phyloP scores from a whole-genome alignment of 176 grass and related monocot genomes.

The Rhynchospora pubera region DNA sequence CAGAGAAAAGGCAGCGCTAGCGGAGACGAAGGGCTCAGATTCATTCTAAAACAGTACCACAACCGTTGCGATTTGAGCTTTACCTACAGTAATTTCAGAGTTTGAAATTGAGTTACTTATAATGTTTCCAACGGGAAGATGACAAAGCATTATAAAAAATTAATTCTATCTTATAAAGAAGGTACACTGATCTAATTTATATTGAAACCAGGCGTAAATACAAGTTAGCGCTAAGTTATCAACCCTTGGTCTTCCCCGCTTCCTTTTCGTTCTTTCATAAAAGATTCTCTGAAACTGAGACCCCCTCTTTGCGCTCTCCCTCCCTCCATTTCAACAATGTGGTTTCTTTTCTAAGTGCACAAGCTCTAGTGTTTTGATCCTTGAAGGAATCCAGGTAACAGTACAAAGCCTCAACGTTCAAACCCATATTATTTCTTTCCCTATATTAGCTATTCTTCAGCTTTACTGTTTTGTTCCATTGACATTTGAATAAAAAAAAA shows the following conservation, averaged over 20 bases:
- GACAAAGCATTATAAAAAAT: neutral
- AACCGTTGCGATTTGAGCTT: no score
- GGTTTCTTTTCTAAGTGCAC: neutral
- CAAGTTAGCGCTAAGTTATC: neutral
- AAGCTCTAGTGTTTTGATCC: conserved; percentile 7
- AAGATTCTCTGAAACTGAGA: neutral
- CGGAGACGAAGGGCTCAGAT: no score
- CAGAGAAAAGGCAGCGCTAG: no score
- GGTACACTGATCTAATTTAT: no score
- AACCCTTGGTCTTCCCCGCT: neutral
- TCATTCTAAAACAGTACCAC: no score
- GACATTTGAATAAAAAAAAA: neutral
- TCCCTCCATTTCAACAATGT: neutral
- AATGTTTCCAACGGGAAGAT: neutral
- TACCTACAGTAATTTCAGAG: no score
- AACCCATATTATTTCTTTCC: neutral
- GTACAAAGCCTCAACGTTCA: neutral
- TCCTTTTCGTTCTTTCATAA: neutral
- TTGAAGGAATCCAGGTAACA: neutral
- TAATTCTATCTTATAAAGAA: no score
- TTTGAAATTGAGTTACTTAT: no score
- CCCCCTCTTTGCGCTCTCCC: neutral
- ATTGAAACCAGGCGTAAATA: neutral
- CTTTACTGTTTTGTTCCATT: neutral
- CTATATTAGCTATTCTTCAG: neutral